A percentile compares a stretch with the other conserved stretches of the same genome.
These are phyloP conservation scores for Leucosporidium yakuticum DNA, from an alignment of 768 basidiomycete genomes.

Conservation along the genomic window DNA sequence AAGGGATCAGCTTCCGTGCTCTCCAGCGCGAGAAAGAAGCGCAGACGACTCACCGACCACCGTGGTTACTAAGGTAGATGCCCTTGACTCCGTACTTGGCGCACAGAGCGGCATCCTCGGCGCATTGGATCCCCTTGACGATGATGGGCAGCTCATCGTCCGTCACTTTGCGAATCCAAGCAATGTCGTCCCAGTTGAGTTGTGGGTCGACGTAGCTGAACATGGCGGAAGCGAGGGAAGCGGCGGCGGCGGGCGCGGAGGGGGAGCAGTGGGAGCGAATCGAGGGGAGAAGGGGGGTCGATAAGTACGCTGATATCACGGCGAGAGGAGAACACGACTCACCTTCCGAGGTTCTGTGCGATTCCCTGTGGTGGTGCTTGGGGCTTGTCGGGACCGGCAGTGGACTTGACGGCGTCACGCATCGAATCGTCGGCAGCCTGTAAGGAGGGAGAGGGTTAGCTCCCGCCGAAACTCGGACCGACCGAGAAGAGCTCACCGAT, in stretches of 20 bases:
- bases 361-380: constrained; percentile 14
- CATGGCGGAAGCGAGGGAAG: constrained; percentile 30
- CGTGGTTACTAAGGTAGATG: constrained; percentile 47
- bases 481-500: constrained; percentile 9
- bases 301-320: neutral
- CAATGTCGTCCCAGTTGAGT: constrained; percentile 29
- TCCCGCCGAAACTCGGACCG: neutral
- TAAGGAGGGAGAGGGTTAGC: constrained; percentile 2
- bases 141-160: constrained; percentile 43
- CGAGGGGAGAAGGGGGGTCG: neutral
- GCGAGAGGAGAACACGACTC: neutral
- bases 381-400: constrained; percentile 15
- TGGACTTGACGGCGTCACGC: constrained; percentile 12
- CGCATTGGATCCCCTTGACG: constrained; percentile 44
- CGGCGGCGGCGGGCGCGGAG: constrained; percentile 3
- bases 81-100: constrained; percentile 77
- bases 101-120: constrained; percentile 73
- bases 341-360: constrained; percentile 24
- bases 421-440: constrained; percentile 20
- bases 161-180: constrained; percentile 25
- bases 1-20: neutral
- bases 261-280: neutral
- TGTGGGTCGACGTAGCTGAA: constrained; percentile 35
- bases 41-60: constrained; percentile 40
- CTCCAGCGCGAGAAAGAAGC: neutral